Conservation (phyloP, 441 rosid species). For the Codiaeum variegatum region DNA sequence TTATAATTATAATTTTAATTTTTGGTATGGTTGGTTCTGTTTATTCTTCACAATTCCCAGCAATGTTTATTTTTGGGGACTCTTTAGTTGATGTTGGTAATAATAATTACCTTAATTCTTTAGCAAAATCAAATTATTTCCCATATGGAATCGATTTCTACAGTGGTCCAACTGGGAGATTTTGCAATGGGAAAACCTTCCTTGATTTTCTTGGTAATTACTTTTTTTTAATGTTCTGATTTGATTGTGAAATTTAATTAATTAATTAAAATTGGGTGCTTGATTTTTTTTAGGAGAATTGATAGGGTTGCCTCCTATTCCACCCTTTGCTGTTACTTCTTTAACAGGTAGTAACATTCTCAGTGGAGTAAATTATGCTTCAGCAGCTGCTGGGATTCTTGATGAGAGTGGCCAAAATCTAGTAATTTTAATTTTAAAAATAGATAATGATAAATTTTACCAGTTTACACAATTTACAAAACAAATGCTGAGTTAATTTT, state of each 20-base stretch:
- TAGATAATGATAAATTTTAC: too few species aligned
- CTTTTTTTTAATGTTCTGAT: too few species aligned
- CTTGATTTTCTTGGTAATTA: constrained; percentile 30
- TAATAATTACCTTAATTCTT: constrained; percentile 26
- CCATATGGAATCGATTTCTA: constrained; percentile 32
- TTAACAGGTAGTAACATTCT: constrained; percentile 13
- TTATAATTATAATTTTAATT: too few species aligned
- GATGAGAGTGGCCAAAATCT: too few species aligned
- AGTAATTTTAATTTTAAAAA: too few species aligned
- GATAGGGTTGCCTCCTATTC: constrained; percentile 30
- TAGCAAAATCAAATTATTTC: constrained; percentile 28
- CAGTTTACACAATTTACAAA: too few species aligned
- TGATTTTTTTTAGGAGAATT: constrained; percentile 25
- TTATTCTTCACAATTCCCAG: constrained; percentile 13
- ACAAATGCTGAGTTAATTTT: neutral
- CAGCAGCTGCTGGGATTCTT: too few species aligned
- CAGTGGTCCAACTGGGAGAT: constrained; percentile 30
- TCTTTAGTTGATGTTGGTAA: constrained; percentile 33
- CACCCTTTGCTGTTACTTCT: constrained; percentile 22
- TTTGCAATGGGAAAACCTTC: constrained; percentile 35
- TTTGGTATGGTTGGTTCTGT: neutral
- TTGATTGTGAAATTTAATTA: too few species aligned
- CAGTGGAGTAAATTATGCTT: constrained; percentile 36
- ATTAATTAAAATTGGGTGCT: too few species aligned
- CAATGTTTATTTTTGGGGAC: constrained; percentile 37